Evolutionary conservation across 306 rosid species (phyloP), one percentile per base, ranked within the genome.

Genomic region (Oxytropis ochrocephala): DNA sequence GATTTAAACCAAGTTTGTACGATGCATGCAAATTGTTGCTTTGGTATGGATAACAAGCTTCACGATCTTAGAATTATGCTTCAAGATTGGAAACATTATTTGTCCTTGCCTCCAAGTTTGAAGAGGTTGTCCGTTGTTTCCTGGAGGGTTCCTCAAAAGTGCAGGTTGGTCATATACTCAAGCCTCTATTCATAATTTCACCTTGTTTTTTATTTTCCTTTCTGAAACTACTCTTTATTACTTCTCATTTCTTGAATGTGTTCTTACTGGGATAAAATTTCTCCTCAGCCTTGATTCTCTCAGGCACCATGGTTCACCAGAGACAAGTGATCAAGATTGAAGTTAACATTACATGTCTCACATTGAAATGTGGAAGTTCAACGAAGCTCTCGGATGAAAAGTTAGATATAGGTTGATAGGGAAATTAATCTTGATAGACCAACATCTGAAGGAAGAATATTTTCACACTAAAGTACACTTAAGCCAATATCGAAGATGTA

Each of bases 11-110:
- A 63, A 70, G 99, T 94, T 14, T 85, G 97, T 80, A 94, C 99
- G 4, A 94, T 94, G 97, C 99, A 94, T 77, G 99, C 97, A 63
- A 94, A 91, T 75, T 94, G 97, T 75, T 94, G 99, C 80, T 67
- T 76, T 48, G 99, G 97, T 36, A 69, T 94, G 81, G 85, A 83
- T 27, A 91, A 76, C 84, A 94, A 94, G 85, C 96, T 94, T 80
- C 89, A 87, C 54, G 97, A 89, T 79, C 96, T 94, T 29, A 75
- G 79, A 85, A 72, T 91, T 48, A 80, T 94, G 96, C 87, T 94
- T 61, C 88, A 84, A 73, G 92, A 91, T 60, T 94, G 99, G 99
- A 94, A 85, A 74, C 78, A 61, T 38, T 94, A 81, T 79, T 73
- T 87, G 83, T 82, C 95, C 19, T 58, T 87, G 86, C 92, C 95